A percentile compares a stretch with the other conserved stretches of the same genome.
Evolutionary conservation across 305 asterid species (phyloP).

Genomic region (Withania somnifera): DNA sequence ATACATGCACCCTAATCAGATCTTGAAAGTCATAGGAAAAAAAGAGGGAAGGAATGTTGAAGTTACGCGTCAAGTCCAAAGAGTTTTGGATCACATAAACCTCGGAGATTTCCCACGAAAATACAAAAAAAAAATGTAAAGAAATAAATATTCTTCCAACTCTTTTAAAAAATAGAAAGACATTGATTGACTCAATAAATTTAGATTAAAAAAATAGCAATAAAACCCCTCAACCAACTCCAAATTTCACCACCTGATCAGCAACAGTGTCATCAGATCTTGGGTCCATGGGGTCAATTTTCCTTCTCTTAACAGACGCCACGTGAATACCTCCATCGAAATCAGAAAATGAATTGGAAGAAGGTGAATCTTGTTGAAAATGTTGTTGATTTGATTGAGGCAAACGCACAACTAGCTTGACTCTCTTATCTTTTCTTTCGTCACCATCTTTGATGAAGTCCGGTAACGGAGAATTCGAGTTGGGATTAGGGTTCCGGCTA

Average conservation of each 20-base stretch:
- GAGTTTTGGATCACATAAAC: slow-evolving; percentile 8
- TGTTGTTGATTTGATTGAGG: slow-evolving; percentile 42
- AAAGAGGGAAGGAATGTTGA: slow-evolving; percentile 9
- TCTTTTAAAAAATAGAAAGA: slow-evolving; percentile 28
- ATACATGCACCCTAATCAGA: slow-evolving; percentile 29
- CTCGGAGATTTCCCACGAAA: slow-evolving; percentile 1
- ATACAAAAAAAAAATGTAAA: too few species aligned
- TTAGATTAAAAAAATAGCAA: not conserved
- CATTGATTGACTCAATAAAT: not conserved
- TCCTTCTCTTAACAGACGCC: slow-evolving; percentile 27
- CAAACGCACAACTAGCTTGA: slow-evolving; percentile 75
- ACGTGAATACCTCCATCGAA: slow-evolving; percentile 30
- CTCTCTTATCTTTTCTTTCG: slow-evolving; percentile 78
- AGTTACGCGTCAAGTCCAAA: slow-evolving; percentile 59
- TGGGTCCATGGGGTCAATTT: slow-evolving; percentile 32
- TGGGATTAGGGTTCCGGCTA: slow-evolving; percentile 51
- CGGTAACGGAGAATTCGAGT: slow-evolving; percentile 17
- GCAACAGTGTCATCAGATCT: slow-evolving; percentile 43
- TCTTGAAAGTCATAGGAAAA: slow-evolving; percentile 26
- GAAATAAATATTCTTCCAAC: slow-evolving; percentile 7
- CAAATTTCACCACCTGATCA: slow-evolving; percentile 27
- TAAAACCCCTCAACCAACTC: not conserved
- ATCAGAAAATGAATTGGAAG: slow-evolving; percentile 16
- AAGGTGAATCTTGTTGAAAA: slow-evolving; percentile 20
- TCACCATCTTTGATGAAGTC: slow-evolving; percentile 51